Base-by-base conservation (phyloP, 176 grass and related monocot genomes). In the Stipa capillata region DNA sequence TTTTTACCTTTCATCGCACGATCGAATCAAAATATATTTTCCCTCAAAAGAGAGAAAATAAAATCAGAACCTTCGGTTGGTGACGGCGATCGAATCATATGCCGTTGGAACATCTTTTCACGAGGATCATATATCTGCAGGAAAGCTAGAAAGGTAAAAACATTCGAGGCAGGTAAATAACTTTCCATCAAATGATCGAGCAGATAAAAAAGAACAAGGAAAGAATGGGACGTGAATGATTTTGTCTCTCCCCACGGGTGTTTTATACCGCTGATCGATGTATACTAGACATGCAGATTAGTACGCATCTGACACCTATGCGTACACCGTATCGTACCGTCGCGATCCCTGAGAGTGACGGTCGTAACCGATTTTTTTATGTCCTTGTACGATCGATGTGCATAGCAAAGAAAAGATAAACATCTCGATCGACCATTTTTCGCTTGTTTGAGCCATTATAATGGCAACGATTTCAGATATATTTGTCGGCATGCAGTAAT, bases 91-190 rank as follows among this genome's bases (percentile, higher is more conserved):
- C 5, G 1, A 50, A 3, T 3, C 2, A 27, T 28, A 12, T n/a
- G 59, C 69, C 59, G 77, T 80, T 86, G 77, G 40, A 23, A 66
- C 14, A 67, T 80, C 77, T 48, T 86, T n/a, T 58, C 59, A 74
- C 21, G n/a, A 55, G 39, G 57, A 80, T 45, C 57, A 55, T 72
- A 40, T n/a, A n/a, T n/a, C n/a, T 13, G 48, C 37, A 16, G 20
- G 20, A 29, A 58, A 65, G 71, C 40, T 23, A 68, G 55, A 65
- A 82, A 58, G 1, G 31, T 23, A 7, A 4, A 3, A 39, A 39
- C 3, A 16, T 18, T 64, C 23, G 24, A 15, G 34, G 36, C 20
- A 41, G 39, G 65, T 1, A 35, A 35, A 35, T 52, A 74, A 75
- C 20, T 33, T 75, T 75, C 70, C 35, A 78, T 39, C 17, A 39